Base-by-base conservation (phyloP, 2,329 filamentous ascomycete species). In the Alternaria gansuensis region DNA sequence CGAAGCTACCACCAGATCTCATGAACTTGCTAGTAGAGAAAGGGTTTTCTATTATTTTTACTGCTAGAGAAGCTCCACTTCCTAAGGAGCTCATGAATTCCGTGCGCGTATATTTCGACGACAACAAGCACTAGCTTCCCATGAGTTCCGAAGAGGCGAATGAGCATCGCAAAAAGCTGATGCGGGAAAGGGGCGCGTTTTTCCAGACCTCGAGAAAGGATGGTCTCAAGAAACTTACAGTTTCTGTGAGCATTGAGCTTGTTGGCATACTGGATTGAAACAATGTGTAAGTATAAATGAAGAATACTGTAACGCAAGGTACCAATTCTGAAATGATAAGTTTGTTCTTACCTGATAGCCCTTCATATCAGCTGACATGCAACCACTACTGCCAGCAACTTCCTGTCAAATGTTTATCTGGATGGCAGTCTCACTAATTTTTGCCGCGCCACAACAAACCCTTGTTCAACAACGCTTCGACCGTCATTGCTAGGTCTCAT, bases 101-200 rank as follows among this genome's bases (percentile, higher is more conserved):
- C 44, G 56, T 72, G 4, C 43, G 50, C 2, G 52, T 53, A 21
- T 39, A 63, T 3, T 37, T 70, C 5, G 24, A 65, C 0, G 49
- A 43, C 0, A 50, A 54, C 17, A 41, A 14, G 9, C 7, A 54
- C 11, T 37, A 24, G 2, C 26, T 68, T 14, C 63, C 61, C 0
- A 70, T 72, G 68, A 61, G 50, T 13, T 5, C 51, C 1, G 54
- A 66, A 39, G 70, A 72, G 40, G 56, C 56, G 5, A 59, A 50
- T 21, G 45, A 50, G 26, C 45, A 50, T 21, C 44, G 51, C 11
- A 17, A 50, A 36, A 54, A 55, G 45, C 37, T 59, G 13, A 67
- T 67, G 64, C n/a, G 51, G 13, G 63, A 62, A 14, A 44, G 64
- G 13, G 45, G 43, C 17, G 51, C 36, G 4, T 56, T 61, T 49